A percentile compares a stretch with the other conserved stretches of the same genome.
Evolutionary conservation across 1,284 basidiomycete genomes (phyloP).

Genomic region (Tremellales sp.): DNA sequence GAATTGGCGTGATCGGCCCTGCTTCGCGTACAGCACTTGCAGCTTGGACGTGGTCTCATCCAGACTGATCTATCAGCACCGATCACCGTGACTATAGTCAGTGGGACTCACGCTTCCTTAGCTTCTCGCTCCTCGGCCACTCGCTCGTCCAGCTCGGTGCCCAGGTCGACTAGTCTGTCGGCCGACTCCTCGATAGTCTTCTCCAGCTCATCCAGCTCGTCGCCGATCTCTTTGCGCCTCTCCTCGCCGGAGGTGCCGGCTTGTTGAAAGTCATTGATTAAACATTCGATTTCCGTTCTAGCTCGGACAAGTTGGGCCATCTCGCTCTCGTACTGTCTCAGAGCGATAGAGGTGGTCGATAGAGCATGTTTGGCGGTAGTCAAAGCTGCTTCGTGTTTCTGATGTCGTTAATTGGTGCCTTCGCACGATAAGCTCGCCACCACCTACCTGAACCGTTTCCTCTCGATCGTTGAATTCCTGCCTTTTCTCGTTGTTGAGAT

Average conservation of each 20-base stretch:
- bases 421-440: not conserved
- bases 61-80: slow-evolving; percentile 48
- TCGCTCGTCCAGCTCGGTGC: slow-evolving; percentile 63
- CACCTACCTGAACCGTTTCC: slow-evolving; percentile 69
- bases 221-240: slow-evolving; percentile 52
- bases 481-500: slow-evolving; percentile 72
- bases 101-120: slow-evolving; percentile 52
- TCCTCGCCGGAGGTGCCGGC: slow-evolving; percentile 64
- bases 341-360: slow-evolving; percentile 57
- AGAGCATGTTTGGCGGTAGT: slow-evolving; percentile 65
- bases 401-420: slow-evolving; percentile 3
- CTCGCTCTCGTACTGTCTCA: slow-evolving; percentile 42
- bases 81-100: not conserved
- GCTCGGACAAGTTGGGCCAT: slow-evolving; percentile 65
- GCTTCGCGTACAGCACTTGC: slow-evolving; percentile 74
- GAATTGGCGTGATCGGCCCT: slow-evolving; percentile 80
- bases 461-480: slow-evolving; percentile 79
- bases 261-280: slow-evolving; percentile 72
- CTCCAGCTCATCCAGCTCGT: slow-evolving; percentile 63
- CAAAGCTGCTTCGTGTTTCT: slow-evolving; percentile 72
- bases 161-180: slow-evolving; percentile 57
- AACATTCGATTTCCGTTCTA: slow-evolving; percentile 74
- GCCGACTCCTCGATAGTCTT: slow-evolving; percentile 63
- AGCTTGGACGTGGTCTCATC: slow-evolving; percentile 69
- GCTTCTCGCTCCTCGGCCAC: slow-evolving; percentile 61